Conservation (phyloP, 2,329 filamentous ascomycete species). For the Calonectria crousiana region DNA sequence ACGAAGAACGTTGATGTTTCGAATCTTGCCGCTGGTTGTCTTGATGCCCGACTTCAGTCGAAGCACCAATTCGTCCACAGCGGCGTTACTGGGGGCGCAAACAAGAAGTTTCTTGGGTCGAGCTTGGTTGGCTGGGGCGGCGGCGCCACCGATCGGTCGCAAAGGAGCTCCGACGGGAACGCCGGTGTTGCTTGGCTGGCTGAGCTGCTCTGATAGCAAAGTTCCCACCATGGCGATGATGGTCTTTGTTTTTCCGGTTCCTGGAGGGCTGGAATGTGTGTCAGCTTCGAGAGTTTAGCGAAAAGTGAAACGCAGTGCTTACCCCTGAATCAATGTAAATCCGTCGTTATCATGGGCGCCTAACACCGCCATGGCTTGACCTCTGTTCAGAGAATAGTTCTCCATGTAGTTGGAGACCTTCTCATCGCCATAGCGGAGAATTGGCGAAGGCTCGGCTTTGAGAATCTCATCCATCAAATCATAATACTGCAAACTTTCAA, state of each 20-base stretch:
- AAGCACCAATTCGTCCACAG: conserved; percentile 95
- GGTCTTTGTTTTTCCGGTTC: conserved; percentile 98
- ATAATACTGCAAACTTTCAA: conserved; percentile 93
- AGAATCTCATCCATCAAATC: conserved; percentile 95
- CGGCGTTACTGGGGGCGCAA: conserved; percentile 98
- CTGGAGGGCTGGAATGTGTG: conserved; percentile 75
- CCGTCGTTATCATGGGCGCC: conserved; percentile 96
- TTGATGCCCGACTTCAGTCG: conserved; percentile 90
- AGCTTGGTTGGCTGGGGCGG: conserved; percentile 41
- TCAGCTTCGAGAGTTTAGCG: conserved; percentile 42
- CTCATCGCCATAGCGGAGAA: conserved; percentile 83
- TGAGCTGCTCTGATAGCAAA: conserved; percentile 61
- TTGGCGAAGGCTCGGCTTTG: conserved; percentile 88
- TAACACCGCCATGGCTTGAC: conserved; percentile 91
- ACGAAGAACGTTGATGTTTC: conserved; percentile 88
- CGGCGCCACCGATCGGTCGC: conserved; percentile 41
- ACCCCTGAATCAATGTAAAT: conserved; percentile 95
- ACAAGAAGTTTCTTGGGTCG: conserved; percentile 87
- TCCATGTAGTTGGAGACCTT: conserved; percentile 76
- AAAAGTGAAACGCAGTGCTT: conserved; percentile 44
- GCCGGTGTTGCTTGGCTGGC: conserved; percentile 48
- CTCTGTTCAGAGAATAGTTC: conserved; percentile 87
- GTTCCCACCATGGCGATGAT: conserved; percentile 97
- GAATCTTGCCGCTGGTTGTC: conserved; percentile 77
- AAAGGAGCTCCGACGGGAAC: conserved; percentile 47